Conservation (phyloP, 768 basidiomycete genomes). For the Lentinula edodes region DNA sequence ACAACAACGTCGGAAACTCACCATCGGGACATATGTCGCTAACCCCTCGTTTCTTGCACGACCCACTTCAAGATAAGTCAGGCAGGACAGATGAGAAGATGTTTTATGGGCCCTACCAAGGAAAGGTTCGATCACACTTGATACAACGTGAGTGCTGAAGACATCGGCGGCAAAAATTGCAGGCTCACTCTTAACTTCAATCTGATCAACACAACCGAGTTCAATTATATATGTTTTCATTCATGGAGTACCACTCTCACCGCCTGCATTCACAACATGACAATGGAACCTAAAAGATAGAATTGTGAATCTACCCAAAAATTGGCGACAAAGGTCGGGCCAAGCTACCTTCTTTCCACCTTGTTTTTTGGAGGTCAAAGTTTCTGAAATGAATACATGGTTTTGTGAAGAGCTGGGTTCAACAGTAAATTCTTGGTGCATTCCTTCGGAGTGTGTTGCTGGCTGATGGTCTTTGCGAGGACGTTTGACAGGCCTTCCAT, state of each 20-base stretch:
- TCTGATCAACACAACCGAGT: conserved; percentile 7
- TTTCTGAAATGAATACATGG: conserved; percentile 49
- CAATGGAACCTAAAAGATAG: conserved; percentile 36
- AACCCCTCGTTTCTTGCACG: conserved; percentile 52
- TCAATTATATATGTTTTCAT: neutral
- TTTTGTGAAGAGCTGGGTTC: conserved; percentile 27
- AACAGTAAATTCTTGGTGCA: conserved; percentile 18
- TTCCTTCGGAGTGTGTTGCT: conserved; percentile 7
- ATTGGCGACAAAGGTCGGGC: neutral
- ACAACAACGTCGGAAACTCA: conserved; percentile 15
- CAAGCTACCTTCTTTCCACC: conserved; percentile 41
- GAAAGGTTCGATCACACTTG: conserved; percentile 49
- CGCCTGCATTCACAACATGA: conserved; percentile 63
- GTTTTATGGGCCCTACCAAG: conserved; percentile 35
- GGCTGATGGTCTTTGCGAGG: conserved; percentile 29
- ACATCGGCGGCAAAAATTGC: neutral
- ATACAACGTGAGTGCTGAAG: conserved; percentile 1
- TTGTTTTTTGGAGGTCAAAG: conserved; percentile 37
- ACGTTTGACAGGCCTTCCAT: conserved; percentile 40
- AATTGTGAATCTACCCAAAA: conserved; percentile 3
- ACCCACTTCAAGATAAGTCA: conserved; percentile 3
- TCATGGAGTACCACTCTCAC: conserved; percentile 21
- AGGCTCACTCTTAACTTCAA: neutral
- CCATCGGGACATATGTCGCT: conserved; percentile 65
- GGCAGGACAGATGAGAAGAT: neutral